Conservation (phyloP, 306 rosid species). For the Quillaja saponaria region DNA sequence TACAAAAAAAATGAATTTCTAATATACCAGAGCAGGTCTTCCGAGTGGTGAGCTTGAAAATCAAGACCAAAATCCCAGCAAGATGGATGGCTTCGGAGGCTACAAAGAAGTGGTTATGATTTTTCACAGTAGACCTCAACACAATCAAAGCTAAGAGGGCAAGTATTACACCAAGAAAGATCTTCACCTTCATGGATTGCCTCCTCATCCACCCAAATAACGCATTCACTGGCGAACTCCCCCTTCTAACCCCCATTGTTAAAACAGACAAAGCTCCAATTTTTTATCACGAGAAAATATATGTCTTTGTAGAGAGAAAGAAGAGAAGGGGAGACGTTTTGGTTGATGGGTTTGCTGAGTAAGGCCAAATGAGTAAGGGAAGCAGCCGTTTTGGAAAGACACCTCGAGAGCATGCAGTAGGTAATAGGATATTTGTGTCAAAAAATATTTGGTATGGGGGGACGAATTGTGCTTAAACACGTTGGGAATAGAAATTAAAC, state of each 20-base stretch:
- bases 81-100: constrained; percentile 52
- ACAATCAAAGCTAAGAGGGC: constrained; percentile 46
- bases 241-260: constrained; percentile 53
- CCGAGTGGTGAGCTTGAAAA: constrained; percentile 67
- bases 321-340: background rate
- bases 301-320: background rate
- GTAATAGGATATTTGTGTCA: constrained; percentile 1
- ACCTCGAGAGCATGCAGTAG: constrained; percentile 25
- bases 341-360: background rate
- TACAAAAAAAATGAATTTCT: background rate
- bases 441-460: background rate
- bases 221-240: constrained; percentile 37
- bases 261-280: background rate
- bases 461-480: background rate
- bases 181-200: constrained; percentile 47
- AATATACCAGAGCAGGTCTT: constrained; percentile 84
- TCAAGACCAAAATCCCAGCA: constrained; percentile 55
- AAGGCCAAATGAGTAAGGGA: background rate
- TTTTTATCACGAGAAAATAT: background rate
- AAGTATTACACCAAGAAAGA: constrained; percentile 40
- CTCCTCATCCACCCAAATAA: constrained; percentile 53
- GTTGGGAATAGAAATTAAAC: background rate
- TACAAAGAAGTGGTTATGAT: constrained; percentile 41
- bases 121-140: constrained; percentile 34
- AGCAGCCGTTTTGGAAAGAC: constrained; percentile 18